Conservation (phyloP, 371 early-diverging fungal species). For the Mucor circinelloides region DNA sequence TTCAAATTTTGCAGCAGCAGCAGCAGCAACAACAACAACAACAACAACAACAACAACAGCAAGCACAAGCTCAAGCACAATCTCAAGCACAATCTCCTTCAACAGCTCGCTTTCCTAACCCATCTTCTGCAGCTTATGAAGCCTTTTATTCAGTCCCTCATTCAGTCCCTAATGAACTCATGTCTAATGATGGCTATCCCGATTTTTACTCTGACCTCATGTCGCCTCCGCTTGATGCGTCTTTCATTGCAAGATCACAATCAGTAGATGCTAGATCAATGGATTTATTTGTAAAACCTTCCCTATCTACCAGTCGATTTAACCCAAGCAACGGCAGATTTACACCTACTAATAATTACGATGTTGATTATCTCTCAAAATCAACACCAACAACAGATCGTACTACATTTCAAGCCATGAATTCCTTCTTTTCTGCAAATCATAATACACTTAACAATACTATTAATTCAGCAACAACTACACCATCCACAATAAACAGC, state of each 20-base stretch:
- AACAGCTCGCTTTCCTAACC: slow-evolving; percentile 14
- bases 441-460: not conserved
- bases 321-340: slow-evolving; percentile 3
- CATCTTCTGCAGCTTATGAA: slow-evolving; percentile 48
- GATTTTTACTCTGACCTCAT: slow-evolving; percentile 30
- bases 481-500: not conserved
- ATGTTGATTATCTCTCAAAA: slow-evolving; percentile 32
- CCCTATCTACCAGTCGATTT: slow-evolving; percentile 16
- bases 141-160: slow-evolving; percentile 57
- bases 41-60: slow-evolving; percentile 13
- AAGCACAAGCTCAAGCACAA: slow-evolving; percentile 5
- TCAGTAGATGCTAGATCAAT: slow-evolving; percentile 27
- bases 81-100: not conserved
- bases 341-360: slow-evolving; percentile 16
- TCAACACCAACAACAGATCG: slow-evolving; percentile 28
- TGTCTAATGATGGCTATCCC: slow-evolving; percentile 28
- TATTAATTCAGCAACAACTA: not conserved
- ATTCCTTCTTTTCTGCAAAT: slow-evolving; percentile 12
- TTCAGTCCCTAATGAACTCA: slow-evolving; percentile 41
- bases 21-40: slow-evolving; percentile 4
- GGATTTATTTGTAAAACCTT: slow-evolving; percentile 20
- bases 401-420: slow-evolving; percentile 16
- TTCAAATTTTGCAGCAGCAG: not conserved
- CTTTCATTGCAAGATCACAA: slow-evolving; percentile 29
- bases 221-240: slow-evolving; percentile 7